Evolutionary conservation across 2,329 filamentous ascomycete genomes (phyloP), one percentile per base, ranked within the genome.

Genomic region (Ceratocystis cubensis): DNA sequence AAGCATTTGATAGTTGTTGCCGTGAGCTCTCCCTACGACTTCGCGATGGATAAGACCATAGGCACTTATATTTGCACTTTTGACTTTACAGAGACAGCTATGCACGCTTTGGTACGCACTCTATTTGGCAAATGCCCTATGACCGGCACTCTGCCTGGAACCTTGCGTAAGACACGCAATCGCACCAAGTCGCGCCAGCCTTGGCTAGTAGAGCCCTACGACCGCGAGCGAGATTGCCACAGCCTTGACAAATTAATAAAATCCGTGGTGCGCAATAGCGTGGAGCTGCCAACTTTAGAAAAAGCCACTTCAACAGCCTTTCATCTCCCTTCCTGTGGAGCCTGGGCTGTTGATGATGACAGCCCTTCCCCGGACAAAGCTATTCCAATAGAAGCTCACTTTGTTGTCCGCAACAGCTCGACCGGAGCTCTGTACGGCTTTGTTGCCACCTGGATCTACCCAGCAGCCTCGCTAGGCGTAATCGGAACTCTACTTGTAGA

Each of bases 21-120:
- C 0, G 92, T 96, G 70, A 96, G 91, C 75, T 96, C 92, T 0
- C 93, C 93, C 0, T 97, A 96, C 75, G 93, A 97, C 74, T 97
- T 97, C 74, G 91, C 91, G 57, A 91, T 93, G 83, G 93, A 97
- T 72, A 88, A 88, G 70, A 86, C 86, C 0, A 93, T 97, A 50
- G 89, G 89, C 5, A 96, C 92, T 0, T 96, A 96, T 72, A 82
- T 97, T 50, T 96, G 93, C 78, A 96, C 92, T 0, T 96, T 95
- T 74, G 92, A 96, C 76, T 96, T 96, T 72, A 96, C 93, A 0
- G 93, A 96, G 71, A 93, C 89, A 6, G 91, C 93, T 20, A 84
- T 96, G 77, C 86, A 88, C 69, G 89, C 91, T 0, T 78, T 96
- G 3, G 90, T 95, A 20, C 86, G 90, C 67, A 88, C 90, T 0